Percentiles rank a stretch among this genome's conserved stretches.
phyloP scores from a whole-genome alignment of 129 eudicot species.

The Smallanthus sonchifolius region DNA sequence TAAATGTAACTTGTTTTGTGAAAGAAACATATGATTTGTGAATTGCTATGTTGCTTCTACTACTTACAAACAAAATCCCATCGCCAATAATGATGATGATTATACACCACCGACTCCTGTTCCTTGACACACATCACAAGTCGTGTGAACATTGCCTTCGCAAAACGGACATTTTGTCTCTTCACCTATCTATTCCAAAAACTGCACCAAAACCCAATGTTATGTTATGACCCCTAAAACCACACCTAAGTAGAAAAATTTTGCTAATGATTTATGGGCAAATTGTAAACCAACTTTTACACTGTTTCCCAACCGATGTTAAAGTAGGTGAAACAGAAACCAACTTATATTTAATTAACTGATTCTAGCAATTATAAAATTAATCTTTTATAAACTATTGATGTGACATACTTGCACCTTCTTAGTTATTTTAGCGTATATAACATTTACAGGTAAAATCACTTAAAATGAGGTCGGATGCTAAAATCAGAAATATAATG shows the following conservation, averaged over 20 bases:
- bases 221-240: neutral
- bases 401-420: neutral
- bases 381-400: neutral
- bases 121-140: constrained; percentile 71
- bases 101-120: constrained; percentile 20
- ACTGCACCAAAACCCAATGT: constrained; percentile 50
- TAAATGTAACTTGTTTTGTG: neutral
- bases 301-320: neutral
- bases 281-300: neutral
- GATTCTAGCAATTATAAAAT: too few relatives aligned
- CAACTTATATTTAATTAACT: neutral
- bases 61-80: neutral
- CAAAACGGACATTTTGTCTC: constrained; percentile 81
- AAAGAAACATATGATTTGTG: neutral
- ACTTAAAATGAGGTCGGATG: neutral
- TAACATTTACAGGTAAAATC: neutral
- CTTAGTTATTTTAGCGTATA: neutral
- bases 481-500: neutral
- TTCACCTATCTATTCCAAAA: constrained; percentile 91
- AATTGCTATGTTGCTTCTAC: constrained; percentile 17
- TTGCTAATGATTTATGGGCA: neutral
- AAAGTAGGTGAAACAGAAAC: neutral
- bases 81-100: neutral
- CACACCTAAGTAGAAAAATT: neutral
- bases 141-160: constrained; percentile 58